These are phyloP conservation scores for Didymella keratinophila DNA, from an alignment of 2,329 filamentous ascomycete genomes.

Conservation along the genomic window DNA sequence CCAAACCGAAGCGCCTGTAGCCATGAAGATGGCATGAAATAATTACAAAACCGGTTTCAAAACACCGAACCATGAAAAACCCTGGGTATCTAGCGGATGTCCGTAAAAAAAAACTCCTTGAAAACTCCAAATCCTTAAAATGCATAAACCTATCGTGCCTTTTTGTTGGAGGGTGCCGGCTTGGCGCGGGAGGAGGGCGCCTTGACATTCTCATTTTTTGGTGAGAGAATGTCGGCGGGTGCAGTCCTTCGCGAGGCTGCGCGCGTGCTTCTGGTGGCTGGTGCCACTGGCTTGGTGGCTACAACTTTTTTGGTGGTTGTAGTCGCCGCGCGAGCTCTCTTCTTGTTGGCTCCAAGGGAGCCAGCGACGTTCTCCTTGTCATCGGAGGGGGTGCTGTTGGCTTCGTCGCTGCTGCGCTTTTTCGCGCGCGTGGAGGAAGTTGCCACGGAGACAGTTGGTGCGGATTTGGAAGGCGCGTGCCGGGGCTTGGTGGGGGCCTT, in stretches of 20 bases:
- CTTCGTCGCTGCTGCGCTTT: slow-evolving; percentile 41
- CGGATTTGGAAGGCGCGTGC: slow-evolving; percentile 24
- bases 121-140: slow-evolving; percentile 11
- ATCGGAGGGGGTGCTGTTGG: slow-evolving; percentile 23
- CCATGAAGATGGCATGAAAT: too few relatives aligned
- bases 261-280: slow-evolving; percentile 31
- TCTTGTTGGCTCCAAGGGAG: slow-evolving; percentile 33
- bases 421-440: slow-evolving; percentile 26
- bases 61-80: slow-evolving; percentile 19
- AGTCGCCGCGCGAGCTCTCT: slow-evolving; percentile 26
- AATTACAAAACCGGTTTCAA: not conserved
- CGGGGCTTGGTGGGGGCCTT: slow-evolving; percentile 17
- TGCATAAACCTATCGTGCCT: slow-evolving; percentile 32
- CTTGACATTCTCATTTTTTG: slow-evolving; percentile 31
- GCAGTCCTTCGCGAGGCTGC: slow-evolving; percentile 35
- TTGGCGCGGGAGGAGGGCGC: slow-evolving; percentile 22
- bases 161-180: slow-evolving; percentile 28
- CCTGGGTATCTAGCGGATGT: slow-evolving; percentile 18
- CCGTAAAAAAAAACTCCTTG: slow-evolving; percentile 22
- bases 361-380: slow-evolving; percentile 41
- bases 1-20: not conserved
- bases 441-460: not conserved
- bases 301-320: slow-evolving; percentile 20
- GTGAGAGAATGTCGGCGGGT: slow-evolving; percentile 31
- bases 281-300: slow-evolving; percentile 19